phyloP scores from a whole-genome alignment of 2,329 filamentous ascomycete species.

The Apiospora phragmitis region DNA sequence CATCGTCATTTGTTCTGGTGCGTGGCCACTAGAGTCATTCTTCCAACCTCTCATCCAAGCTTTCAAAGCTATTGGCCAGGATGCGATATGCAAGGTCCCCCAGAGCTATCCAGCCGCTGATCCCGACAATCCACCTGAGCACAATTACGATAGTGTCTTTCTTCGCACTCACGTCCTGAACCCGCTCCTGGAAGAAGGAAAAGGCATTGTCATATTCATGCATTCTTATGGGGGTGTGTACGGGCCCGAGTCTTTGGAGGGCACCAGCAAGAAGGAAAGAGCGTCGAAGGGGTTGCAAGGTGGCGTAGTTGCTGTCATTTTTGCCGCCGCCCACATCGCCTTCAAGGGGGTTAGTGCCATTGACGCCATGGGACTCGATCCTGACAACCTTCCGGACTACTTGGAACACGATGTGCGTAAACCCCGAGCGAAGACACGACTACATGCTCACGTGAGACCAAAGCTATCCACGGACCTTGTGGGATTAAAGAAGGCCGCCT shows the following conservation, averaged over 20 bases:
- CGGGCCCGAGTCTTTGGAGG: constrained; percentile 5
- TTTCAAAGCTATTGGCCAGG: not conserved
- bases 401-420: constrained; percentile 11
- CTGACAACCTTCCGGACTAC: constrained; percentile 5
- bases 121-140: not conserved
- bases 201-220: constrained; percentile 5
- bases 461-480: not conserved
- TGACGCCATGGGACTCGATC: not conserved
- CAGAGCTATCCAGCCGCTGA: not conserved
- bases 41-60: constrained; percentile 9
- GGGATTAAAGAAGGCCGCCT: not conserved
- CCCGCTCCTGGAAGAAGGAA: not conserved
- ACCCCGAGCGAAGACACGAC: not conserved
- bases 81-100: constrained; percentile 7
- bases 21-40: not conserved
- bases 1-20: constrained; percentile 8
- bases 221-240: constrained; percentile 8
- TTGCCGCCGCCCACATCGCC: not conserved
- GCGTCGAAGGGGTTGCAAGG: not conserved
- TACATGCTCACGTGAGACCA: not conserved
- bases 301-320: constrained; percentile 1
- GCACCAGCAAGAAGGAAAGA: constrained; percentile 11
- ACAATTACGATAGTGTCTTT: constrained; percentile 2
- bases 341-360: not conserved
- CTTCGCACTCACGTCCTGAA: constrained; percentile 9